A percentile compares a stretch with the other conserved stretches of the same genome.
Conservation (phyloP, 2,329 filamentous ascomycete species). For the Thielaviopsis punctulata region DNA sequence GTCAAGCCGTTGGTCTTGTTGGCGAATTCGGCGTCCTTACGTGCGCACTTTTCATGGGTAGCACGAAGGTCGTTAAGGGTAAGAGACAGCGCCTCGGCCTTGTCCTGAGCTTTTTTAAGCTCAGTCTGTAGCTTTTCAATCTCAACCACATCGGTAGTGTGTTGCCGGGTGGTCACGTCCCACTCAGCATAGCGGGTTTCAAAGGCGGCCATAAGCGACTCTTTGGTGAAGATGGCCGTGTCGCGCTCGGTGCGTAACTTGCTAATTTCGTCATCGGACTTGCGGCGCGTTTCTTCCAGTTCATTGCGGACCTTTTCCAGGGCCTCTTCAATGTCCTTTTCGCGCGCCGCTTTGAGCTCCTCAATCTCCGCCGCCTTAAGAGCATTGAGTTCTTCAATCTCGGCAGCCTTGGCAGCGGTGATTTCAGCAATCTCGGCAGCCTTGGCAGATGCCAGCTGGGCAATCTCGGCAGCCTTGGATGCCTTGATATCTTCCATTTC, state of each 20-base stretch:
- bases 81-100: not conserved
- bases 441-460: constrained; percentile 4
- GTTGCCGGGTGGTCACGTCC: constrained; percentile 5
- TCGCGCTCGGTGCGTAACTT: constrained; percentile 9
- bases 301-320: constrained; percentile 1
- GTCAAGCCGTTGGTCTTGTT: constrained; percentile 5
- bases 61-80: constrained; percentile 1
- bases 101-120: constrained; percentile 2
- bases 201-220: constrained; percentile 10
- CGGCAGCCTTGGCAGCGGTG: constrained; percentile 1
- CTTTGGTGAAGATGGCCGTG: constrained; percentile 7
- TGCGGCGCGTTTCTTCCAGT: constrained; percentile 1
- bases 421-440: not conserved
- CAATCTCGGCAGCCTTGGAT: constrained; percentile 7
- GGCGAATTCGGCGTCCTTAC: constrained; percentile 5
- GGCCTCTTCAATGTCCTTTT: constrained; percentile 6
- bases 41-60: constrained; percentile 7
- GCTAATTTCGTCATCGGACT: not conserved
- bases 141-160: not conserved
- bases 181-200: constrained; percentile 9
- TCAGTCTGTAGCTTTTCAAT: constrained; percentile 1
- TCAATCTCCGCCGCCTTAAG: constrained; percentile 1
- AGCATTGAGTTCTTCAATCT: constrained; percentile 6
- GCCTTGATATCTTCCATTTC: constrained; percentile 9
- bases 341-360: not conserved